Percentiles rank a stretch among this genome's conserved stretches.
phyloP scores from a whole-genome alignment of 2,329 filamentous ascomycete genomes.

The Scedosporium aurantiacum region DNA sequence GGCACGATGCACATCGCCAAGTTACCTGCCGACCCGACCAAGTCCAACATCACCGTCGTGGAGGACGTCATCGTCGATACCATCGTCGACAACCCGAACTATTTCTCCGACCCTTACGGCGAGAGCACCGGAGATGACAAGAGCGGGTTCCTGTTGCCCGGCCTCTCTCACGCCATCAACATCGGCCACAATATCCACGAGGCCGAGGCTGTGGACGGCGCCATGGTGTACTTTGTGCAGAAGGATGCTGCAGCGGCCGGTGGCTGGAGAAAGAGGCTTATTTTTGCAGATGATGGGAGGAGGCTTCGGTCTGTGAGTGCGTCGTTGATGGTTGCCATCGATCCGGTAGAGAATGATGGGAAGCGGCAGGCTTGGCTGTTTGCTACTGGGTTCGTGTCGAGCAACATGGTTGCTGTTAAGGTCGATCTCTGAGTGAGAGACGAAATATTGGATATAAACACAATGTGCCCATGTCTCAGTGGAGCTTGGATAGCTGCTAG shows the following conservation, averaged over 20 bases:
- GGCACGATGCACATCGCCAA: conserved; percentile 35
- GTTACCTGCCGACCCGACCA: conserved; percentile 13
- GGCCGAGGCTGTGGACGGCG: conserved; percentile 26
- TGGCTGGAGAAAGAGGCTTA: conserved; percentile 30
- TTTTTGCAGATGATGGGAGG: conserved; percentile 48
- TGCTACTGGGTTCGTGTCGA: conserved; percentile 42
- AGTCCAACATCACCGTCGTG: conserved; percentile 25
- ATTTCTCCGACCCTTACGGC: conserved; percentile 42
- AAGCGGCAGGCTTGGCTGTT: conserved; percentile 45
- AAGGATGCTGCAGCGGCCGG: conserved; percentile 4
- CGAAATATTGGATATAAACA: no score
- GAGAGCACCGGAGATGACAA: conserved; percentile 27
- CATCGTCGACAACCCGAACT: conserved; percentile 46
- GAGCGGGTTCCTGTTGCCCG: conserved; percentile 42
- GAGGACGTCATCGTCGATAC: conserved; percentile 32
- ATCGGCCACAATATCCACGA: conserved; percentile 21
- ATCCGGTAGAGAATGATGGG: conserved; percentile 30
- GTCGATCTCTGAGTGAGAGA: conserved; percentile 30
- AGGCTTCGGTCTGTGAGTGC: conserved; percentile 37
- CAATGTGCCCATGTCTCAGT: no score
- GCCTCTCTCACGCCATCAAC: conserved; percentile 29
- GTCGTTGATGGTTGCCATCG: conserved; percentile 40
- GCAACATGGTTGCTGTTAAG: conserved; percentile 37
- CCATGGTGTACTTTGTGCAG: conserved; percentile 31
- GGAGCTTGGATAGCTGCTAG: background rate